These are phyloP conservation scores for Cystobasidiaceae sp. DNA, from an alignment of 1,284 basidiomycete genomes.

Conservation along the genomic window DNA sequence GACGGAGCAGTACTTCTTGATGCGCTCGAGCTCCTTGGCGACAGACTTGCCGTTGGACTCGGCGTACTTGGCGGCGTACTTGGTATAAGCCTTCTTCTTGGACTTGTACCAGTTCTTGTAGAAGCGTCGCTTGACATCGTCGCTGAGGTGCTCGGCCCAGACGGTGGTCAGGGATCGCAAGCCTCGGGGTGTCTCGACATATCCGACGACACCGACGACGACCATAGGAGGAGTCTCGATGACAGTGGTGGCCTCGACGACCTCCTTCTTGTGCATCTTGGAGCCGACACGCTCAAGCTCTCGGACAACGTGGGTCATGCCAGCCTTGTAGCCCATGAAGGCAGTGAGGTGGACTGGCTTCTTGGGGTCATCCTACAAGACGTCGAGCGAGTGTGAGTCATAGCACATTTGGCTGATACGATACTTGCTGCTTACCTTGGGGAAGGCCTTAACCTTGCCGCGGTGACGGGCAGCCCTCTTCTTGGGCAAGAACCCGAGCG, in stretches of 20 bases:
- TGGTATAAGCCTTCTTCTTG: slow-evolving; percentile 99
- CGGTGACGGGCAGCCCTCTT: slow-evolving; percentile 94
- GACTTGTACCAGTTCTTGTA: slow-evolving; percentile 95
- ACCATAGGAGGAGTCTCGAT: slow-evolving; percentile 97
- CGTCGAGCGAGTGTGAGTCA: neutral
- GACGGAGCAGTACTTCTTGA: slow-evolving; percentile 99
- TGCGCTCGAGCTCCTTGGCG: slow-evolving; percentile 95
- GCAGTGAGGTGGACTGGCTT: slow-evolving; percentile 99
- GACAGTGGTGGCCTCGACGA: slow-evolving; percentile 95
- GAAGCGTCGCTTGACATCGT: slow-evolving; percentile 84
- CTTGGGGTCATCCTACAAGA: slow-evolving; percentile 96
- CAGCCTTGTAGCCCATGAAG: slow-evolving; percentile 98
- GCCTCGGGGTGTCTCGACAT: slow-evolving; percentile 99
- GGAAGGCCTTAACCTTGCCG: slow-evolving; percentile 97
- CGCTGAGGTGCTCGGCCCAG: slow-evolving; percentile 62
- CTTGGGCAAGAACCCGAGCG: slow-evolving; percentile 78
- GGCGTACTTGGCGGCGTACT: slow-evolving; percentile 97
- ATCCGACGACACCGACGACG: slow-evolving; percentile 96
- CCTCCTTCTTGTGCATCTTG: slow-evolving; percentile 99
- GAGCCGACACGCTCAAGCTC: slow-evolving; percentile 94
- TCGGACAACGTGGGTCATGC: slow-evolving; percentile 99
- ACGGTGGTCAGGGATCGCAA: slow-evolving; percentile 74
- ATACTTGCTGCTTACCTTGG: slow-evolving; percentile 61
- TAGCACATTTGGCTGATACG: neutral
- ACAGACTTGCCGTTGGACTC: slow-evolving; percentile 83